Base-by-base conservation (phyloP, 1,284 basidiomycete genomes). In the Rhodofomes roseus region DNA sequence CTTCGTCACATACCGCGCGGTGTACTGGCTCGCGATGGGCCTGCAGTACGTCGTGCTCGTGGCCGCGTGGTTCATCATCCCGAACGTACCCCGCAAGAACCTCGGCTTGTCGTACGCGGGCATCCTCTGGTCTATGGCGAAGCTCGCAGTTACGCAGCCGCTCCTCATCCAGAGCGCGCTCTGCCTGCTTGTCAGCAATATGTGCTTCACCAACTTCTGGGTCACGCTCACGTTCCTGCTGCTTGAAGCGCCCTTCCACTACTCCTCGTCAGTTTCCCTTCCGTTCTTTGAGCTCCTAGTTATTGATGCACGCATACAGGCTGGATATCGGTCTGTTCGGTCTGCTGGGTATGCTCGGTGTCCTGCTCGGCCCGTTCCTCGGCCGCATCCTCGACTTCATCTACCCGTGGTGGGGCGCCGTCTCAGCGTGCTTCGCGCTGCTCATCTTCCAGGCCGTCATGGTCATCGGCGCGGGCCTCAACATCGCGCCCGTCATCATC, bases 321-420 rank as follows among this genome's bases (percentile, higher is more conserved):
- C 68, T 84, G 29, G 69, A 76, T 18, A 84, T 82, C 54, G 82
- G 83, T 12, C 71, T 86, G 2, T 83, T 85, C 65, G 83, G 82
- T 12, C 72, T 84, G 2, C 69, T 85, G 4, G 84, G 84, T 9
- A 72, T 81, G 41, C 64, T 79, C 20, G 75, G 75, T 27, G 80
- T 84, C 12, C 63, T 75, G 23, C 69, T 76, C 23, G 80, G 79
- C 0, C 83, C 83, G 0, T 70, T 82, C 54, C 73, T 80, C 57
- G 84, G 84, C 0, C 74, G 75, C 31, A 66, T 79, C 4, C 74
- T 85, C 46, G 84, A 86, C 65, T 66, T 72, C 1, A 71, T 85
- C 52, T 74, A 79, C 0, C 78, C 81, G 3, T 85, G 82, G 81
- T 71, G 77, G 29, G 77, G 80, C n/a, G 76, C 79, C 23, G 60